Percentiles rank a stretch among this genome's conserved stretches.
These are phyloP conservation scores for Pyracantha coccinea DNA, from an alignment of 331 rosid genomes.

Conservation along the genomic window DNA sequence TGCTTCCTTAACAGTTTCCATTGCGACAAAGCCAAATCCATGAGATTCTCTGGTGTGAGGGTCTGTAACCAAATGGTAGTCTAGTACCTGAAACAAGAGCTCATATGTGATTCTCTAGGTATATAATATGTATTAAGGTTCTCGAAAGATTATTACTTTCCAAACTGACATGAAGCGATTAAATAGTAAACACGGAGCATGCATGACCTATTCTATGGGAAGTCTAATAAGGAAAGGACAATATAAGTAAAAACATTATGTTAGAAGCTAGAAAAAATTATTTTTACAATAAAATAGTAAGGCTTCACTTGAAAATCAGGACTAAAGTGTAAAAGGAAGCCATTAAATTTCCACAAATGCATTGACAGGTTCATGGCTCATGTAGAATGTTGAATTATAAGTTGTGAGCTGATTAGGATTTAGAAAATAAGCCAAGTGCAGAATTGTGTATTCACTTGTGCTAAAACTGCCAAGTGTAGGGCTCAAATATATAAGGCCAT, in stretches of 20 bases:
- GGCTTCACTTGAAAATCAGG: background rate
- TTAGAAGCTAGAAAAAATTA: background rate
- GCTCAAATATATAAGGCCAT: too few species aligned
- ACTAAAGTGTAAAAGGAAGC: background rate
- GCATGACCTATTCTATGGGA: background rate
- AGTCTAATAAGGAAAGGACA: background rate
- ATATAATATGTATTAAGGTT: background rate
- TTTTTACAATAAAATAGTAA: too few species aligned
- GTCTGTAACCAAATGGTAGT: conserved; percentile 31
- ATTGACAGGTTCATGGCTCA: conserved; percentile 21
- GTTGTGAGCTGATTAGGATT: too few species aligned
- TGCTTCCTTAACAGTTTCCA: conserved; percentile 40
- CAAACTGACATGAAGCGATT: background rate
- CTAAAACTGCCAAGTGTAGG: too few species aligned
- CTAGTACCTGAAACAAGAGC: conserved; percentile 34
- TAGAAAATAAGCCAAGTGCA: too few species aligned
- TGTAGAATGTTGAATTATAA: background rate
- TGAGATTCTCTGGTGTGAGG: conserved; percentile 34
- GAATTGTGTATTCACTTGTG: too few species aligned
- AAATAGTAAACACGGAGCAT: background rate
- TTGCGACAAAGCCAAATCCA: conserved; percentile 47
- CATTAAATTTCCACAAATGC: background rate
- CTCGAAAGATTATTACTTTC: background rate
- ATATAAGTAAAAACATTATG: background rate
- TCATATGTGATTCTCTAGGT: background rate